Base-by-base conservation (phyloP, 1,284 basidiomycete species). In the Coniferiporia sulphurascens region DNA sequence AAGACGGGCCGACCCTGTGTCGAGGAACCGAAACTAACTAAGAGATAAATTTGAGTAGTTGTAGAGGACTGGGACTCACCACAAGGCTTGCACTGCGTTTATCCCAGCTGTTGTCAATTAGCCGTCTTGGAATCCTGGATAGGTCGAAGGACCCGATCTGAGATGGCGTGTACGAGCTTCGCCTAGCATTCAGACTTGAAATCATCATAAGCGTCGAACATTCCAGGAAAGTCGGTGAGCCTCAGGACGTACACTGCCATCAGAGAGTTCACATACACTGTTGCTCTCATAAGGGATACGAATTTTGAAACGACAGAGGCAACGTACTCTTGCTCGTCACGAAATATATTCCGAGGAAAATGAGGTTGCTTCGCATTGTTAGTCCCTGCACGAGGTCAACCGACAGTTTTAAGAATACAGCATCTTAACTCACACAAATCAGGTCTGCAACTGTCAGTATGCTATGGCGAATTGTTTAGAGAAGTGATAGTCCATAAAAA, bases 61-160 rank as follows among this genome's bases (percentile, higher is more conserved):
- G 27, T 27, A 27, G 27, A 27, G 27, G 27, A 27, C 5, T 27
- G 27, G 27, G 27, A 27, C 27, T 27, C 5, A 27, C 27, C 27
- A 27, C 27, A 27, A 27, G 27, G 27, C 27, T 27, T 2, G 27
- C 27, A 27, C 27, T 27, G 2, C 27, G 27, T 27, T 27, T 27
- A 27, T 27, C 27, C 27, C 27, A 27, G 27, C 27, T 27, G 27
- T 27, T 27, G 5, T 15, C 38, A 8, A 41, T 10, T 3, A 50
- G 22, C 12, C n/a, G 17, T 32, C 49, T 22, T 5, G 49, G 49
- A 53, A 9, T 17, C 27, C 38, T 36, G 9, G 35, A 34, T 3
- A 53, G 6, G 22, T 53, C 52, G 17, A 53, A 53, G 52, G 52
- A 53, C 4, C 52, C 52, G 17, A 53, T 53, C 17, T 53, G 52